Percentiles rank a stretch among this genome's conserved stretches.
Conservation (phyloP, 1,284 basidiomycete species). For the Marasmius tenuissimus region DNA sequence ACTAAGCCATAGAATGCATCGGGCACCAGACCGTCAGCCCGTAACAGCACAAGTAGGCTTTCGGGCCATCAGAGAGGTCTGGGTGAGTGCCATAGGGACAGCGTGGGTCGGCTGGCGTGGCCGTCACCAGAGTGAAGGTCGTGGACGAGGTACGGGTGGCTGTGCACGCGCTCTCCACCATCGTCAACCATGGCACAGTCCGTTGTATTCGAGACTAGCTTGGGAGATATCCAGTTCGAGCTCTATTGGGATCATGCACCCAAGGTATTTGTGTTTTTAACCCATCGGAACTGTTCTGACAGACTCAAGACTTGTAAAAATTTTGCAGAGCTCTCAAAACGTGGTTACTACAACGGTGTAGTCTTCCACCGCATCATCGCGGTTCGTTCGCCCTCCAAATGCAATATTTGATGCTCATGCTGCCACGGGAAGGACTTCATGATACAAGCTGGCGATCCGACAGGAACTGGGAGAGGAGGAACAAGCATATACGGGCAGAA, state of each 20-base stretch:
- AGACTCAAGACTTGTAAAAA: conserved; percentile 84
- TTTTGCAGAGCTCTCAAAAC: conserved; percentile 83
- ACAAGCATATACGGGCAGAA: conserved; percentile 91
- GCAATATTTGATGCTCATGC: no score
- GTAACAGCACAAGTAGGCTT: no score
- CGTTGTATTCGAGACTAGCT: conserved; percentile 81
- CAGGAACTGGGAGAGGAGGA: conserved; percentile 92
- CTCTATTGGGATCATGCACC: conserved; percentile 92
- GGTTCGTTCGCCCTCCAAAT: conserved; percentile 41
- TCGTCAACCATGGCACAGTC: conserved; percentile 41
- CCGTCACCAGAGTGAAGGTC: no score
- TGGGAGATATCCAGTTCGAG: conserved; percentile 88
- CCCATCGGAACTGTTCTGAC: conserved; percentile 13
- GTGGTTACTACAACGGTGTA: conserved; percentile 84
- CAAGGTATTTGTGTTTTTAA: conserved; percentile 48
- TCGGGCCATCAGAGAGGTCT: no score
- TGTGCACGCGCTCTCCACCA: neutral
- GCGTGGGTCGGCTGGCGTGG: no score
- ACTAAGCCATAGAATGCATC: no score
- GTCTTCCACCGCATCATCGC: conserved; percentile 89
- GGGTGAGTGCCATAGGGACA: no score
- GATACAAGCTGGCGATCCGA: conserved; percentile 94
- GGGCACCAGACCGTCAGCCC: no score
- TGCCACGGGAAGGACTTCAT: conserved; percentile 75
- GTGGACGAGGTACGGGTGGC: neutral